Conservation (phyloP, 164 flowering plant genomes). For the Stephania cephalantha region DNA sequence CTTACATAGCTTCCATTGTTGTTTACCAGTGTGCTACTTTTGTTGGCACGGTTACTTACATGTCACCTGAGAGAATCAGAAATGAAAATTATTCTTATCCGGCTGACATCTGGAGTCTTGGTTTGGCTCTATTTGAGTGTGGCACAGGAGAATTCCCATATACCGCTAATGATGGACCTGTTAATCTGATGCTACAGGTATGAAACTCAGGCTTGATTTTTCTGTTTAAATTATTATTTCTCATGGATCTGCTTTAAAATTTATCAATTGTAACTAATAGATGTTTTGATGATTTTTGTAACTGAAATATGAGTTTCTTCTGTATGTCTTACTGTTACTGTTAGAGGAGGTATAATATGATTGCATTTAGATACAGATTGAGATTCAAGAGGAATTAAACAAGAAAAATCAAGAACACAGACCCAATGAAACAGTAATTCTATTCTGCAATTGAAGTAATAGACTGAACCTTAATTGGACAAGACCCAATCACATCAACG, state of each 20-base stretch:
- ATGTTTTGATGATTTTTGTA: neutral
- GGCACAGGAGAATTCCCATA: constrained; percentile 99
- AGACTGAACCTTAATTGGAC: no score
- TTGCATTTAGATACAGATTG: neutral
- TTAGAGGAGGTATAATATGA: neutral
- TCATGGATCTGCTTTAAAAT: no score
- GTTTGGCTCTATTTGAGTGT: constrained; percentile 94
- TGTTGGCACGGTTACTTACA: constrained; percentile 97
- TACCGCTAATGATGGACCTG: constrained; percentile 86
- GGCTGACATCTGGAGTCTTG: constrained; percentile 99
- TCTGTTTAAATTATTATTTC: neutral
- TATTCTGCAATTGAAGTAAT: no score
- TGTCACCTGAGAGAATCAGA: constrained; percentile 99
- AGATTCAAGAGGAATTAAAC: no score
- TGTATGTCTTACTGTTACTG: neutral
- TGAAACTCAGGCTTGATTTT: neutral
- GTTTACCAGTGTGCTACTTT: constrained; percentile 88
- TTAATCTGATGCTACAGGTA: constrained; percentile 97
- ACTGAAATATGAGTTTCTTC: neutral
- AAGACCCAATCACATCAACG: no score
- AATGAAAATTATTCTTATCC: constrained; percentile 93
- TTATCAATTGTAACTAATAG: neutral
- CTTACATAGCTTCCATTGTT: constrained; percentile 13
- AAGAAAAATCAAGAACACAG: no score
- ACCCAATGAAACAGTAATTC: no score